Evolutionary conservation across 768 basidiomycete genomes (phyloP).

Genomic region (Trametes punicea): DNA sequence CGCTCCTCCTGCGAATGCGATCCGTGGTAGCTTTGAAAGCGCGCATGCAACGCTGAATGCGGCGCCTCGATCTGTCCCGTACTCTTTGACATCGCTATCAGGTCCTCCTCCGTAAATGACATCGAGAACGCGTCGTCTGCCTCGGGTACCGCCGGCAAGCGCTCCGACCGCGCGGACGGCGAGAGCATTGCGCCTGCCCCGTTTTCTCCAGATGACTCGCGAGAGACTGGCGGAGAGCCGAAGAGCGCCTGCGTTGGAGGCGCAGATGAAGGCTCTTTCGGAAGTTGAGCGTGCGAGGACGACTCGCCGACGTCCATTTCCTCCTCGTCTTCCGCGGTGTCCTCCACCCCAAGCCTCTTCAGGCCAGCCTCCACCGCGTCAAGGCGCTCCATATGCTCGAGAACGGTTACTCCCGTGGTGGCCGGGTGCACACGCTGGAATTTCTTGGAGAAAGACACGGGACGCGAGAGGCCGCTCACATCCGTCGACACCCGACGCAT

Average conservation of each 20-base stretch:
- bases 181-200: constrained; percentile 29
- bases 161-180: constrained; percentile 53
- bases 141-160: constrained; percentile 53
- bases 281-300: constrained; percentile 2
- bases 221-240: constrained; percentile 3
- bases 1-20: constrained; percentile 30
- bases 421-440: constrained; percentile 81
- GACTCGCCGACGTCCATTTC: constrained; percentile 66
- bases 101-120: constrained; percentile 63
- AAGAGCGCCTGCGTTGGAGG: constrained; percentile 17
- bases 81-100: constrained; percentile 73
- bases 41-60: constrained; percentile 33
- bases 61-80: constrained; percentile 65
- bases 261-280: constrained; percentile 5
- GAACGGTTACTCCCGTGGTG: constrained; percentile 80
- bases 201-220: constrained; percentile 2
- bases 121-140: constrained; percentile 39
- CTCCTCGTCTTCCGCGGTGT: constrained; percentile 51
- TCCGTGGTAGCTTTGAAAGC: constrained; percentile 34
- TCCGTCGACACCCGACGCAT: constrained; percentile 63
- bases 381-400: constrained; percentile 81
- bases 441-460: constrained; percentile 82
- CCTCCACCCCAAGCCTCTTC: constrained; percentile 64
- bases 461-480: constrained; percentile 59
- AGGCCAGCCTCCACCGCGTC: constrained; percentile 80